These are phyloP conservation scores for Wickerhamiella parazyma DNA, from an alignment of 805 yeast species.

Conservation along the genomic window DNA sequence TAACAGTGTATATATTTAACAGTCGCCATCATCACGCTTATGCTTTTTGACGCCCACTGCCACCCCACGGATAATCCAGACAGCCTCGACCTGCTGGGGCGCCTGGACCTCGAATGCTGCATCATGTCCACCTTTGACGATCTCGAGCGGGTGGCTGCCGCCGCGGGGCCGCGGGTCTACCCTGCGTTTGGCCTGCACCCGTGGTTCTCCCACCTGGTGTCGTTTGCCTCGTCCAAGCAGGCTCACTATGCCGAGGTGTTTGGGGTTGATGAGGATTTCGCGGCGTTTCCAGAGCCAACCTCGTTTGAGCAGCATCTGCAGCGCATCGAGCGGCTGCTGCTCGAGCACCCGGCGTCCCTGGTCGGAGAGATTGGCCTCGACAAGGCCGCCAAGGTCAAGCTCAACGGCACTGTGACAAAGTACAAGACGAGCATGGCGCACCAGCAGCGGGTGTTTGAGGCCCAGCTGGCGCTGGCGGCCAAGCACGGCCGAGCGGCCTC, in stretches of 20 bases:
- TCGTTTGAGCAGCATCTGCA: slow-evolving; percentile 28
- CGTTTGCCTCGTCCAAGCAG: slow-evolving; percentile 20
- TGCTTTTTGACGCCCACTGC: slow-evolving; percentile 29
- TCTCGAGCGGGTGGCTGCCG: slow-evolving; percentile 24
- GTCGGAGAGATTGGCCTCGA: slow-evolving; percentile 93
- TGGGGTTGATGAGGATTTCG: slow-evolving; percentile 30
- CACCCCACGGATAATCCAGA: slow-evolving; percentile 28
- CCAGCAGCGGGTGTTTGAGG: slow-evolving; percentile 41
- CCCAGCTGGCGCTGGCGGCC: slow-evolving; percentile 44
- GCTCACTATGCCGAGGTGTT: slow-evolving; percentile 48
- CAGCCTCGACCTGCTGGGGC: slow-evolving; percentile 14
- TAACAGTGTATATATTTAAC: neutral
- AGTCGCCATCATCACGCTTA: too few relatives aligned
- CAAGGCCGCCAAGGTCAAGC: slow-evolving; percentile 55
- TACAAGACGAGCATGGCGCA: slow-evolving; percentile 51
- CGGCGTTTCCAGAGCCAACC: slow-evolving; percentile 49
- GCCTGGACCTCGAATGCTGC: slow-evolving; percentile 18
- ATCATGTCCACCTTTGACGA: slow-evolving; percentile 30
- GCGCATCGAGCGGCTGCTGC: slow-evolving; percentile 26
- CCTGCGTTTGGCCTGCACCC: slow-evolving; percentile 63
- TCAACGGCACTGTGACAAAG: slow-evolving; percentile 25
- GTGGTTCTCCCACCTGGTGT: slow-evolving; percentile 68
- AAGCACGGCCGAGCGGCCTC: slow-evolving; percentile 42
- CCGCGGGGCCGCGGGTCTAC: slow-evolving; percentile 21
- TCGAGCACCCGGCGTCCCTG: slow-evolving; percentile 28